Evolutionary conservation across 176 grass and related monocot species (phyloP).

Genomic region (Aegilops speltoides): DNA sequence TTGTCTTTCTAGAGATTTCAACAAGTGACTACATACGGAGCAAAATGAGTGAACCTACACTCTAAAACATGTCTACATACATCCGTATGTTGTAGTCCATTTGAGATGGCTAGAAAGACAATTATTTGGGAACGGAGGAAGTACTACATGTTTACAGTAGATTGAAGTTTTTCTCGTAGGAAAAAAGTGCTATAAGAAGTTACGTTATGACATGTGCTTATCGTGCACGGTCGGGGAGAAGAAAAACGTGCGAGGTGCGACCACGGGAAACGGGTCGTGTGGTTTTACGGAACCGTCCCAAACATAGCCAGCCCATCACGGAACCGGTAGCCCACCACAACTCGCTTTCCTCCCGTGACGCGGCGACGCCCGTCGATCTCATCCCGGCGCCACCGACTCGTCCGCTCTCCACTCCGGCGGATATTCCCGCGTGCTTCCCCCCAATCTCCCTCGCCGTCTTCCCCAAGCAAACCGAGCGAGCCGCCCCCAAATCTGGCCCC

Average conservation of each 20-base stretch:
- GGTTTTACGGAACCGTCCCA: not conserved
- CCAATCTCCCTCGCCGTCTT: conserved; percentile 33
- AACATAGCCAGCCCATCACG: conserved; percentile 18
- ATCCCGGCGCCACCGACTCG: not conserved
- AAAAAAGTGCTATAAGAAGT: too few species aligned
- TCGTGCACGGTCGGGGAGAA: not conserved
- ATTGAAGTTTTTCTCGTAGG: too few species aligned
- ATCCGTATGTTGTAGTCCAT: too few species aligned
- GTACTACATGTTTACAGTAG: too few species aligned
- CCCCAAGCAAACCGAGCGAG: conserved; percentile 26
- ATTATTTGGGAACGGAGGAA: too few species aligned
- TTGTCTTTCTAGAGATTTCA: too few species aligned
- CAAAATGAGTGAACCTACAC: too few species aligned
- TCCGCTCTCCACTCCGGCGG: conserved; percentile 30
- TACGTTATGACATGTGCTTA: not conserved
- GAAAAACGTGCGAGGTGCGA: conserved; percentile 9
- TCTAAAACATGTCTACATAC: too few species aligned
- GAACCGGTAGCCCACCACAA: conserved; percentile 5
- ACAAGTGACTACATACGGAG: too few species aligned
- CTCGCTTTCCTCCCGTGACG: not conserved
- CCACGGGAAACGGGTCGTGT: not conserved
- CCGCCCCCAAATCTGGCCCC: not conserved
- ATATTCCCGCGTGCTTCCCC: conserved; percentile 30
- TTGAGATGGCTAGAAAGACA: too few species aligned
- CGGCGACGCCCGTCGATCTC: not conserved